phyloP scores from a whole-genome alignment of 2,329 filamentous ascomycete genomes.

The Sclerotinia sclerotiorum region DNA sequence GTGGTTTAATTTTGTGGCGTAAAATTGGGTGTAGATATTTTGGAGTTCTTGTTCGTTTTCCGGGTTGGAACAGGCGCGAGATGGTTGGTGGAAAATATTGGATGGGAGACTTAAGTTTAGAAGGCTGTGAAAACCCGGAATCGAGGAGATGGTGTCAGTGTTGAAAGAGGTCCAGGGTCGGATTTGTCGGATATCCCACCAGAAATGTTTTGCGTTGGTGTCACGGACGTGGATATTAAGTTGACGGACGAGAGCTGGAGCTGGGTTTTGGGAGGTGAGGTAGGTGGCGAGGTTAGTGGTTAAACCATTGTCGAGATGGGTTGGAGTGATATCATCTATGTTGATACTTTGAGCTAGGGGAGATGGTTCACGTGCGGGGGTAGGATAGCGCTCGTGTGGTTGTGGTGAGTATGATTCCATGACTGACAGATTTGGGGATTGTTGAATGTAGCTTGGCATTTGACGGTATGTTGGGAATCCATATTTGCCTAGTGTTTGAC shows the following conservation, averaged over 20 bases:
- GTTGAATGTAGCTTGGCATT: slow-evolving; percentile 56
- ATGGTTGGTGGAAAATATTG: slow-evolving; percentile 55
- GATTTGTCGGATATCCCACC: slow-evolving; percentile 93
- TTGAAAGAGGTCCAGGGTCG: slow-evolving; percentile 82
- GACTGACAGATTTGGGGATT: slow-evolving; percentile 33
- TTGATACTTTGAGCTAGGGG: slow-evolving; percentile 42
- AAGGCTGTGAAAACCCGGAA: slow-evolving; percentile 71
- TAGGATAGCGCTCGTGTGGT: slow-evolving; percentile 43
- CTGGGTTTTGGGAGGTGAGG: slow-evolving; percentile 76
- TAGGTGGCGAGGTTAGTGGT: slow-evolving; percentile 75
- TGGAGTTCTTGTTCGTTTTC: slow-evolving; percentile 78
- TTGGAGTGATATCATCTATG: slow-evolving; percentile 40
- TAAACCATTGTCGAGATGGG: slow-evolving; percentile 40
- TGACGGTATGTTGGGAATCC: slow-evolving; percentile 84
- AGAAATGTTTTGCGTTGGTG: slow-evolving; percentile 77
- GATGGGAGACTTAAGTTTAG: slow-evolving; percentile 68
- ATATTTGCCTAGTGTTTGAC: slow-evolving; percentile 64
- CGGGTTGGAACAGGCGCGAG: slow-evolving; percentile 58
- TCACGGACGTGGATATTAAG: slow-evolving; percentile 68
- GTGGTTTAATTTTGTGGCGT: slow-evolving; percentile 83
- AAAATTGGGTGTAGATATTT: slow-evolving; percentile 72
- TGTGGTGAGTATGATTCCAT: slow-evolving; percentile 48
- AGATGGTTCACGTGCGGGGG: slow-evolving; percentile 47
- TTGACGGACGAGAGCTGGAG: slow-evolving; percentile 77
- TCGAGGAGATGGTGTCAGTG: slow-evolving; percentile 65